phyloP scores from a whole-genome alignment of 495 filamentous ascomycete species.

The Talaromyces stipitatus region DNA sequence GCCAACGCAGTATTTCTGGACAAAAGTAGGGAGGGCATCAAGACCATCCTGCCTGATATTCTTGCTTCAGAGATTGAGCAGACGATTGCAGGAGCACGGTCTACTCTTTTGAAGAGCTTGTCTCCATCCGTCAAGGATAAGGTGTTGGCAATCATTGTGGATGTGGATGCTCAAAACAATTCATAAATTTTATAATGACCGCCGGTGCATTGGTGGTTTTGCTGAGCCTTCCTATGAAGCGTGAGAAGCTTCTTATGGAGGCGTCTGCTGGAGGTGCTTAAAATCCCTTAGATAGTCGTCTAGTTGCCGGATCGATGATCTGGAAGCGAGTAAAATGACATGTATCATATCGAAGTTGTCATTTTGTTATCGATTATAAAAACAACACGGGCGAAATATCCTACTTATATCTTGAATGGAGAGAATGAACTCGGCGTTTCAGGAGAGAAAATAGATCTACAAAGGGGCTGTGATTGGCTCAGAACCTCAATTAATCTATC shows the following conservation, averaged over 20 bases:
- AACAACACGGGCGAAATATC: too few species aligned
- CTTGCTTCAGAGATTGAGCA: conserved; percentile 1
- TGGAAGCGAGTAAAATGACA: too few species aligned
- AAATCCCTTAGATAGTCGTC: too few species aligned
- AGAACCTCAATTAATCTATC: not conserved
- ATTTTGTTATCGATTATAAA: too few species aligned
- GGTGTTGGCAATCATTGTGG: conserved; percentile 3
- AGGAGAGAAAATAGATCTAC: not conserved
- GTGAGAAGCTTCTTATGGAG: not conserved
- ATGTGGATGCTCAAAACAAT: conserved; percentile 6
- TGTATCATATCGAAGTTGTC: too few species aligned
- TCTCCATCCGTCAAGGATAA: not conserved
- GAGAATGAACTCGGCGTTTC: not conserved
- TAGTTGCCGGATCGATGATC: too few species aligned
- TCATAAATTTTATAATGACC: conserved; percentile 5
- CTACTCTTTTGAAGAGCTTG: conserved; percentile 1
- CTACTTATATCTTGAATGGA: too few species aligned
- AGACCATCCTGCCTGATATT: not conserved
- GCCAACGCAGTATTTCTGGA: conserved; percentile 2
- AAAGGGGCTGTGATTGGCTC: not conserved
- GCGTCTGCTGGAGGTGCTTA: not conserved
- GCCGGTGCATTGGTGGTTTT: conserved; percentile 4
- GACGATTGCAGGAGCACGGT: conserved; percentile 4
- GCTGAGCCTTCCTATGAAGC: not conserved
- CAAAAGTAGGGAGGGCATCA: not conserved